Percentiles rank a stretch among this genome's conserved stretches.
Evolutionary conservation across 805 yeast species (phyloP).

Genomic region (Danielia reshetovae): DNA sequence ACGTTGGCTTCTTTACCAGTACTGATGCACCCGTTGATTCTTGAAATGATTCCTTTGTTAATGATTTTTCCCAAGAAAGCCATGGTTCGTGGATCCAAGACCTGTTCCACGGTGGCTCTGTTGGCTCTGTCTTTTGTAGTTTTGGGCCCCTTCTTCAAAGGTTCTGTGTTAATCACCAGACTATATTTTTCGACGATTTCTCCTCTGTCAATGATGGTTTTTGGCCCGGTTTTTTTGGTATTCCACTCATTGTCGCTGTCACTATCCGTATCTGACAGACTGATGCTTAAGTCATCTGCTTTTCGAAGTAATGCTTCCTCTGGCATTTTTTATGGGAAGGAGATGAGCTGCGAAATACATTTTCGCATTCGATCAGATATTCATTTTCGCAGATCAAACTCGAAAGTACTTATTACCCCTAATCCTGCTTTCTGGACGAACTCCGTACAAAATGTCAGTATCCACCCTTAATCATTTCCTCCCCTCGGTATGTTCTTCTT

Average conservation of each 20-base stretch:
- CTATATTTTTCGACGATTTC: slow-evolving; percentile 60
- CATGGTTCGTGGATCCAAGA: slow-evolving; percentile 90
- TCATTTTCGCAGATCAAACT: no score
- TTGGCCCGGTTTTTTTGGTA: slow-evolving; percentile 2
- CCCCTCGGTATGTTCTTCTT: slow-evolving; percentile 10
- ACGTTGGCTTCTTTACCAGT: slow-evolving; percentile 99
- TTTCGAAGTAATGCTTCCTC: neutral
- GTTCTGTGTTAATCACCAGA: slow-evolving; percentile 61
- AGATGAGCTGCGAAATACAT: neutral
- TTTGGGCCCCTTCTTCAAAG: slow-evolving; percentile 53
- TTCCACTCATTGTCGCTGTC: slow-evolving; percentile 1
- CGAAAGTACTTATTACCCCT: no score
- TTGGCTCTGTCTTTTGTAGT: slow-evolving; percentile 79
- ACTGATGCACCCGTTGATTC: slow-evolving; percentile 88
- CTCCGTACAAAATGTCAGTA: neutral
- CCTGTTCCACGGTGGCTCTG: slow-evolving; percentile 96
- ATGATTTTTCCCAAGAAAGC: slow-evolving; percentile 76
- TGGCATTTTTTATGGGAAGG: slow-evolving; percentile 1
- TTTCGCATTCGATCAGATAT: no score
- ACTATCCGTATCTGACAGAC: slow-evolving; percentile 4
- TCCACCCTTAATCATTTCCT: slow-evolving; percentile 7
- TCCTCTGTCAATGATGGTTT: slow-evolving; percentile 34
- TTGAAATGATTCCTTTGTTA: slow-evolving; percentile 76
- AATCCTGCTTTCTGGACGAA: no score
- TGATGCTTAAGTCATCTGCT: neutral